Conservation (phyloP, 371 early-diverging fungal species). For the Haplosporangium sp. region DNA sequence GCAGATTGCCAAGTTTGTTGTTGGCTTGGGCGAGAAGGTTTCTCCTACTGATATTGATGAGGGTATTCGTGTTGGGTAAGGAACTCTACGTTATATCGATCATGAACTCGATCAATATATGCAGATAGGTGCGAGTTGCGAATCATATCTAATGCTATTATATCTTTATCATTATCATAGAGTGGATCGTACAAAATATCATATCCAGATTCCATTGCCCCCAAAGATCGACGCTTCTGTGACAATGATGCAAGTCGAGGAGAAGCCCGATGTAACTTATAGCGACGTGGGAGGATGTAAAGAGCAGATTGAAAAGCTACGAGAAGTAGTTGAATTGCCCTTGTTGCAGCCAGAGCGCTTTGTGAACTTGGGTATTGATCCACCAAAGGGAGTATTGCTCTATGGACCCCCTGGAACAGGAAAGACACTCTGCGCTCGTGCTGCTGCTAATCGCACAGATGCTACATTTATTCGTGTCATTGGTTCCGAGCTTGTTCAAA, state of each 20-base stretch:
- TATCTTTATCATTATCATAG: slow-evolving; percentile 56
- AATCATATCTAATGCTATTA: not conserved
- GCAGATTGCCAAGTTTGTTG: slow-evolving; percentile 99
- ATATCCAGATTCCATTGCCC: slow-evolving; percentile 99
- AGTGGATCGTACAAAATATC: slow-evolving; percentile 99
- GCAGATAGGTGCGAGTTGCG: not conserved
- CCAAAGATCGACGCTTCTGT: slow-evolving; percentile 99
- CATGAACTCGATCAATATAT: not conserved
- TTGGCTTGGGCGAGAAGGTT: slow-evolving; percentile 96
- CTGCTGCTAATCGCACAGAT: slow-evolving; percentile 99
- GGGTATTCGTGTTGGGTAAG: slow-evolving; percentile 99
- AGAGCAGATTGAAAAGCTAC: slow-evolving; percentile 99
- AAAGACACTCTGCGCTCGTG: slow-evolving; percentile 99
- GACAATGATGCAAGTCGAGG: slow-evolving; percentile 99
- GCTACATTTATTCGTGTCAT: slow-evolving; percentile 99
- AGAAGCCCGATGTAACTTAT: slow-evolving; percentile 99
- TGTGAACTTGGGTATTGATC: slow-evolving; percentile 96
- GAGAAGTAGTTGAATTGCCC: slow-evolving; percentile 99
- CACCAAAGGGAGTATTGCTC: slow-evolving; percentile 98
- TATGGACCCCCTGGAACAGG: slow-evolving; percentile 99
- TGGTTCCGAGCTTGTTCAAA: slow-evolving; percentile 99
- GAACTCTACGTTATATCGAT: not conserved
- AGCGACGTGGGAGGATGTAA: slow-evolving; percentile 99
- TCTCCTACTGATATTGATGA: slow-evolving; percentile 99
- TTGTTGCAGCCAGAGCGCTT: slow-evolving; percentile 96